Base-by-base conservation (phyloP, 2,329 filamentous ascomycete species). In the Didymella pomorum region DNA sequence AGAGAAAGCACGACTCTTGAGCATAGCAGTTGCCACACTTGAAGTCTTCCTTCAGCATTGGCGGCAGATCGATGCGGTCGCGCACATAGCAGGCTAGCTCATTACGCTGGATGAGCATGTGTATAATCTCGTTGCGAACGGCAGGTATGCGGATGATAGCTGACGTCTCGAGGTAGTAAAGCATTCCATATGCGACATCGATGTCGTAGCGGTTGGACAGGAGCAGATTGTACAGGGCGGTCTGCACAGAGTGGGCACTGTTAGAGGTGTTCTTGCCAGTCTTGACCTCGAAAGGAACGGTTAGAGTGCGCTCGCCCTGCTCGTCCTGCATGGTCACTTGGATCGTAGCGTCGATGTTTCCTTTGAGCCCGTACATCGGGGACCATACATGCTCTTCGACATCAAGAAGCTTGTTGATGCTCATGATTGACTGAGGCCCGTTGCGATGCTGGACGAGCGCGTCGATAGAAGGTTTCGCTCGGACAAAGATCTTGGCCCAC, bases 331-430 rank as follows among this genome's bases (percentile, higher is more conserved):
- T 90, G 0, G 86, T 87, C 16, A 95, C 90, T 79, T 99, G 92
- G 1, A 99, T 91, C 0, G 95, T 98, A 26, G 95, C 95, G 78
- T 99, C 95, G 59, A 99, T 95, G 68, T 98, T 99, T 28, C 95
- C 95, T 76, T 99, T 99, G 16, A 99, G 82, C 0, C 95, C 95
- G 73, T 96, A 99, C 87, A 93, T 94, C 0, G 95, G 95, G 7
- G 94, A 98, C 95, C 95, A 99, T 26, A 99, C 88, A 72, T 98
- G 95, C 76, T 99, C 95, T 75, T 99, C 95, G 10, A 99, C 91
- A 72, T 98, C 95, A 14, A 99, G 88, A 26, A 99, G 82, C 73
- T 98, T 99, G 70, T 89, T 96, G 66, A 99, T 88, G 66, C 91
- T 93, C 84, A 98, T 89, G 56, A 84, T 89, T 11, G 89, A 86